phyloP scores from a whole-genome alignment of 2,329 filamentous ascomycete genomes.

The Aureobasidium uvarum region DNA sequence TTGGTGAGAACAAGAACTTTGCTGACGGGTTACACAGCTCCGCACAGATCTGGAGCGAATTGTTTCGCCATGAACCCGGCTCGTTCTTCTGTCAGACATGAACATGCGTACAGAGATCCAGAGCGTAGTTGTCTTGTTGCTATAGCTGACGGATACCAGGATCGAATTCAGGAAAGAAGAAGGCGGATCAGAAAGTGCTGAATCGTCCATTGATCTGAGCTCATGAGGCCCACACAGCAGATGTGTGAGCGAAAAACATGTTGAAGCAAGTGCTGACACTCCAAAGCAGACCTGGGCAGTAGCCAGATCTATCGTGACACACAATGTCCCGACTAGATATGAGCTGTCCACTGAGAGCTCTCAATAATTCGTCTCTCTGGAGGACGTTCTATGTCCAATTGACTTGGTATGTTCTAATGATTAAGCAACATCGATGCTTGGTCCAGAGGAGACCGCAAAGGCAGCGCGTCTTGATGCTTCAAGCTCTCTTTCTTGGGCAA shows the following conservation, averaged over 20 bases:
- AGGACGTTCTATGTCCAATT: background rate
- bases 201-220: background rate
- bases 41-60: background rate
- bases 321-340: background rate
- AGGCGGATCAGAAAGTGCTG: background rate
- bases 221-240: background rate
- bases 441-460: background rate
- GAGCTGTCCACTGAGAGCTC: background rate
- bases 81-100: background rate
- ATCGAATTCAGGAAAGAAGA: too few species aligned
- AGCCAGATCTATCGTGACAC: background rate
- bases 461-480: constrained; percentile 24
- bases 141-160: background rate
- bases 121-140: background rate
- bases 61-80: background rate
- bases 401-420: background rate
- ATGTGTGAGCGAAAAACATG: background rate
- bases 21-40: too few species aligned
- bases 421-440: background rate
- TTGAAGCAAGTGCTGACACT: background rate
- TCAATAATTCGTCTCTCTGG: background rate
- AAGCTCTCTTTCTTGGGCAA: constrained; percentile 31
- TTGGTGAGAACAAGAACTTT: background rate
- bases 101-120: too few species aligned
- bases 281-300: background rate